Evolutionary conservation across 176 grass and related monocot genomes (phyloP).

Genomic region (Triticum monococcum): DNA sequence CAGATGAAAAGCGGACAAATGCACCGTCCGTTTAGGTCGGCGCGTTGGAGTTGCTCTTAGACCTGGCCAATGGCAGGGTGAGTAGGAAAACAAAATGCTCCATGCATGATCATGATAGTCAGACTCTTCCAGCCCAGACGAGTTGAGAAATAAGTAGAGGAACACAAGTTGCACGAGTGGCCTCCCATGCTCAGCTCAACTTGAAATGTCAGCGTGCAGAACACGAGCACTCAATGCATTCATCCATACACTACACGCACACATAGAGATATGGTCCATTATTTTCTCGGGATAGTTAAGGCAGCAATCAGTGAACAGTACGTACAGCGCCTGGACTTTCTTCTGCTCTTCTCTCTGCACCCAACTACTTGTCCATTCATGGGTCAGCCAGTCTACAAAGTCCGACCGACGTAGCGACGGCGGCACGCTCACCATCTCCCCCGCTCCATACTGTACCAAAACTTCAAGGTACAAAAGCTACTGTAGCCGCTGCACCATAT

Average conservation of each 20-base stretch:
- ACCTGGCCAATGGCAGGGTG: background rate
- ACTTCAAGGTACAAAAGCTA: background rate
- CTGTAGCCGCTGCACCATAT: background rate
- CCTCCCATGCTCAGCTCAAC: background rate
- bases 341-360: background rate
- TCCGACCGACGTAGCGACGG: background rate
- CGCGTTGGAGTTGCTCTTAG: too few species aligned
- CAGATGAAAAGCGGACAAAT: too few species aligned
- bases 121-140: background rate
- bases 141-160: background rate
- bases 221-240: background rate
- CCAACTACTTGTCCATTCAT: background rate
- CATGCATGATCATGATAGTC: background rate
- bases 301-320: background rate
- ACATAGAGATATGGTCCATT: background rate
- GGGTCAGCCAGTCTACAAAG: background rate
- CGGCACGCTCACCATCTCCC: background rate
- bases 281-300: background rate
- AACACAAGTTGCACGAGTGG: background rate
- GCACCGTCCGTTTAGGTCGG: too few species aligned
- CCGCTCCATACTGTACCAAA: background rate
- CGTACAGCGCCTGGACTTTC: background rate
- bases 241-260: background rate
- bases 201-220: background rate
- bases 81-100: background rate